Percentiles rank a stretch among this genome's conserved stretches.
These are phyloP conservation scores for Rhodamnia rubescens DNA, from an alignment of 345 rosid species.

Conservation along the genomic window DNA sequence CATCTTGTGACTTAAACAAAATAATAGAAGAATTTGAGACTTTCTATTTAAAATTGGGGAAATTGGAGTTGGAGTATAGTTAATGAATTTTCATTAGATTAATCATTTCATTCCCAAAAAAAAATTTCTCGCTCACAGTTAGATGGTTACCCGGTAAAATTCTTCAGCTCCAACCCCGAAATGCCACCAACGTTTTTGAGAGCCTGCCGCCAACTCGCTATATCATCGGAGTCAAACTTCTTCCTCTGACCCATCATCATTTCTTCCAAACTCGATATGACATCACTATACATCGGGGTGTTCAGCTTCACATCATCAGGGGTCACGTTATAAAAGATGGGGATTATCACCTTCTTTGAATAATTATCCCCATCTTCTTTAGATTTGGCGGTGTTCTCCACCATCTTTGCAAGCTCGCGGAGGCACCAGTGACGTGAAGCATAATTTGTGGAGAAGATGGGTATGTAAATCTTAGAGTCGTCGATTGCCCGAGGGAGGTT, in stretches of 20 bases:
- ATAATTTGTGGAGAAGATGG: not conserved
- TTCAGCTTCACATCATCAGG: no score
- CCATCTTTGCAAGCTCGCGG: not conserved
- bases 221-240: no score
- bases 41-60: not conserved
- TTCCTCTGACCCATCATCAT: not conserved
- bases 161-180: not conserved
- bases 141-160: not conserved
- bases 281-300: no score
- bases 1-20: not conserved
- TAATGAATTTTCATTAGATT: no score
- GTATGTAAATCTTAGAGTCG: not conserved
- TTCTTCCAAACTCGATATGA: no score
- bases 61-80: accelerated
- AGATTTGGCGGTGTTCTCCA: not conserved
- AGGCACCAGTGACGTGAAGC: not conserved
- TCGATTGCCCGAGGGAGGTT: not conserved
- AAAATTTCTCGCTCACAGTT: not conserved
- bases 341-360: no score
- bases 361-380: no score
- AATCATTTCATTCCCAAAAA: no score
- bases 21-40: not conserved
- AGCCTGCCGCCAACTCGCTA: not conserved
- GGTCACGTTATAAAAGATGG: no score
- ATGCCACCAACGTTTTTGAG: not conserved